These are phyloP conservation scores for Artemisia annua DNA, from an alignment of 129 eudicot species.

Conservation along the genomic window DNA sequence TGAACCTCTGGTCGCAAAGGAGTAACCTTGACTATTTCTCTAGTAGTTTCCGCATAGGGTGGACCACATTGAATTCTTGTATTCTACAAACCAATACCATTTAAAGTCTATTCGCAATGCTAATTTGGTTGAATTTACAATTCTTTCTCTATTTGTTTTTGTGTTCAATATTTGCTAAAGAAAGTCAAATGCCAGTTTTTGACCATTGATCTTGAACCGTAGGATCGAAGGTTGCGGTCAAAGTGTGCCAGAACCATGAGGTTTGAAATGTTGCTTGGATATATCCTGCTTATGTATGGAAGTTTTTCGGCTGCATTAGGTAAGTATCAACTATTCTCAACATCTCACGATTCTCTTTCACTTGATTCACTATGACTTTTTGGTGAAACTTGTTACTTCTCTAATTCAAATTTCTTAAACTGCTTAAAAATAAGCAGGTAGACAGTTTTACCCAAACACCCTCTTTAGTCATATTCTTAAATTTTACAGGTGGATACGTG, in stretches of 20 bases:
- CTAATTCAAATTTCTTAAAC: background rate
- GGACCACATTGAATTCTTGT: too few species aligned
- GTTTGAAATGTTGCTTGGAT: slow-evolving; percentile 50
- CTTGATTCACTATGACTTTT: slow-evolving; percentile 15
- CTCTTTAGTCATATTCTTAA: slow-evolving; percentile 7
- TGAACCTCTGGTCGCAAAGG: too few species aligned
- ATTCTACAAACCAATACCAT: too few species aligned
- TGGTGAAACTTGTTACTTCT: slow-evolving; percentile 14
- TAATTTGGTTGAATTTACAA: too few species aligned
- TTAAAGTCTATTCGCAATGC: too few species aligned
- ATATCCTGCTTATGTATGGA: slow-evolving; percentile 42
- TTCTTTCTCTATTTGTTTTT: background rate
- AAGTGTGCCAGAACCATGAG: slow-evolving; percentile 43
- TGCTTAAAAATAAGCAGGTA: background rate
- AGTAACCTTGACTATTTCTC: too few species aligned
- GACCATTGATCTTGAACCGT: slow-evolving; percentile 14
- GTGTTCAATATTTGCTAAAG: slow-evolving; percentile 9
- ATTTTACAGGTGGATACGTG: slow-evolving; percentile 58
- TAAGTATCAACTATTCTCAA: slow-evolving; percentile 22
- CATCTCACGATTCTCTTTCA: slow-evolving; percentile 1
- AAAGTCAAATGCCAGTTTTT: slow-evolving; percentile 10
- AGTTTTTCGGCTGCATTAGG: slow-evolving; percentile 45
- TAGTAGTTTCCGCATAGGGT: too few species aligned
- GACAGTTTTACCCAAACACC: too few species aligned
- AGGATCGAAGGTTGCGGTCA: slow-evolving; percentile 17